Base-by-base conservation (phyloP, 768 basidiomycete species). In the Crepidotus variabilis region DNA sequence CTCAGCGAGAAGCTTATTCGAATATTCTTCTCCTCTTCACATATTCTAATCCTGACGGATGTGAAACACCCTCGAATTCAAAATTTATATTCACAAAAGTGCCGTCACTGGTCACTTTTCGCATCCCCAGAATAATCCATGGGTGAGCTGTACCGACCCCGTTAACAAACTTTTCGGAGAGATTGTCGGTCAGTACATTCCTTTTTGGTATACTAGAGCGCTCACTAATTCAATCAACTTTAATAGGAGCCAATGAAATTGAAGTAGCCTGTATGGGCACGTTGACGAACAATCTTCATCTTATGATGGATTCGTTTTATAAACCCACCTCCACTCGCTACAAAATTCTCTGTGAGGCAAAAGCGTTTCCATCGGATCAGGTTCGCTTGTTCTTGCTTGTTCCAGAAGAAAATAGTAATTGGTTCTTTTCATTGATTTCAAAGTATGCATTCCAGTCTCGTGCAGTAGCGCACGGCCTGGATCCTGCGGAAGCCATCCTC, bases 361-460 rank as follows among this genome's bases (percentile, higher is more conserved):
- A 82, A 57, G 94, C 95, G 1, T 99, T 99, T 72, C 95, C 97
- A 65, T 95, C 92, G 70, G 97, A 99, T 80, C 90, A 93, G 78
- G 96, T 91, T 55, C 61, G 83, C 68, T 43, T 52, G 58, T 51
- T 52, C 63, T n/a, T 56, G 52, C 60, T 52, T 36, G n/a, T 34
- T 52, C 36, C 47, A 46, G 20, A 2, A 23, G 39, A 43, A 43
- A 16, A n/a, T 54, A 56, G 49, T 55, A 36, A 61, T 55, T 39
- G 35, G 8, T 56, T 43, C 28, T 35, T 60, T 59, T 52, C 48
- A 55, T 53, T 32, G 54, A 64, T 54, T 63, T 55, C 54, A 46
- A 67, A 98, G 95, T 98, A 98, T 71, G 97, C 96, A 33, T 92
- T 98, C 67, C 82, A 89, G 55, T 97, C 96, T n/a, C 97, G 98